Base-by-base conservation (phyloP, 306 rosid genomes). In the Corylus heterophylla region DNA sequence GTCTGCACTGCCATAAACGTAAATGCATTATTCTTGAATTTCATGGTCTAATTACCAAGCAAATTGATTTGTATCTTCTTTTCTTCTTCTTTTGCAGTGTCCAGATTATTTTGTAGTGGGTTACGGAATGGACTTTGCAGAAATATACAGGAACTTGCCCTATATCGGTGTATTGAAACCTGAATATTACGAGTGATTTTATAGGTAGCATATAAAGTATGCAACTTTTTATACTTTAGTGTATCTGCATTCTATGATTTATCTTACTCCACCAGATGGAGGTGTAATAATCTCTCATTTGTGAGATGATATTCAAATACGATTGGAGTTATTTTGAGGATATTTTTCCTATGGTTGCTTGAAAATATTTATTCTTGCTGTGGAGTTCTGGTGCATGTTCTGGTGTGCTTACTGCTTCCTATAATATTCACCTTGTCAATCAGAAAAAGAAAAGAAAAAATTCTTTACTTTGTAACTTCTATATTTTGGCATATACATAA, bases 101-200 rank as follows among this genome's bases (percentile, higher is more conserved):
- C 94, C 97, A 69, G 89, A 95, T 79, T 74, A 73, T 62, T 95
- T 95, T 83, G 96, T 95, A 9, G 98, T 95, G 76, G 98, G 98
- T 20, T 95, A 92, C 45, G 98, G 98, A 51, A 77, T 95, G 97
- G 98, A 95, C 84, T 91, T 76, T 67, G 96, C 91, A 0, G 98
- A 95, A 80, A 16, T 79, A 4, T 95, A 92, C 72, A 88, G 98
- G 86, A 92, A 92, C 85, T 83, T 95, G 82, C 97, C 98, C 22
- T 91, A 91, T 81, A 66, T 95, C 64, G 98, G 98, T 42, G 92
- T 95, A 69, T 76, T 95, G 92, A 95, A 91, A 88, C 90, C 94
- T 13, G 90, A 95, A 80, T 83, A 25, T 76, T 92, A 87, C 82
- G 69, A 83, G 74, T 91, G 88, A 87, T 69, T 48, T 18, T 8